Percentiles rank a stretch among this genome's conserved stretches.
Conservation (phyloP, 2,329 filamentous ascomycete genomes). For the Colletotrichum filicis region DNA sequence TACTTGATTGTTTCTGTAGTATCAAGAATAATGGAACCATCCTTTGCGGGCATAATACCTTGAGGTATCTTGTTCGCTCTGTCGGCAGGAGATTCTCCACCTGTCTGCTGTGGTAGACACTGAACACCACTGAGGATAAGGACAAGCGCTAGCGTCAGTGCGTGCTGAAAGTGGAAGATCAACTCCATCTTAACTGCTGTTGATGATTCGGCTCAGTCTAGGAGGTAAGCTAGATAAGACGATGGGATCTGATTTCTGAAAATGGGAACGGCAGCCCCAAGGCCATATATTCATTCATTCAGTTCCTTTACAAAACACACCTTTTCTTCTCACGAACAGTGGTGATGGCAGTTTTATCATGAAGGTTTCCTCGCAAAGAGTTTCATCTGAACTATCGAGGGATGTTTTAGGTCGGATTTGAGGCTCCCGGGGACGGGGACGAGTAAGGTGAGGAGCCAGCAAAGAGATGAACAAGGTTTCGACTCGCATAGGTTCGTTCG, state of each 20-base stretch:
- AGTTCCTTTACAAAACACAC: too few relatives aligned
- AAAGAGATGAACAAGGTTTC: background rate
- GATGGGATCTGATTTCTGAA: rapidly evolving
- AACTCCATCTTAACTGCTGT: background rate
- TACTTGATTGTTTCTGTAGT: conserved; percentile 65
- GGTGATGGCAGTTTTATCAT: background rate
- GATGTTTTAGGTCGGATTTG: background rate
- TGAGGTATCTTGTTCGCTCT: conserved; percentile 44
- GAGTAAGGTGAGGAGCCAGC: background rate
- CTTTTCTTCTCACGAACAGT: background rate
- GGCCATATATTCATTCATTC: too few relatives aligned
- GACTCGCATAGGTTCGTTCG: background rate
- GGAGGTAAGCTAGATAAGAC: background rate
- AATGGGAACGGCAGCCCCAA: too few relatives aligned
- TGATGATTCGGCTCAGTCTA: background rate
- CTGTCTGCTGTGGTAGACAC: background rate
- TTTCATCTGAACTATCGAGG: background rate
- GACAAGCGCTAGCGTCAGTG: background rate
- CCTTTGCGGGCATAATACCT: conserved; percentile 56
- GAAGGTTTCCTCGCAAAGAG: conserved; percentile 6
- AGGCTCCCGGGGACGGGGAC: background rate
- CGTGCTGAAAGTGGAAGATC: background rate
- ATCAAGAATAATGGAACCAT: conserved; percentile 67
- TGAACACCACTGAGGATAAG: background rate
- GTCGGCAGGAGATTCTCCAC: conserved; percentile 40